Percentiles rank a stretch among this genome's conserved stretches.
These are phyloP conservation scores for Fusarium udum DNA, from an alignment of 2,329 filamentous ascomycete genomes.

Conservation along the genomic window DNA sequence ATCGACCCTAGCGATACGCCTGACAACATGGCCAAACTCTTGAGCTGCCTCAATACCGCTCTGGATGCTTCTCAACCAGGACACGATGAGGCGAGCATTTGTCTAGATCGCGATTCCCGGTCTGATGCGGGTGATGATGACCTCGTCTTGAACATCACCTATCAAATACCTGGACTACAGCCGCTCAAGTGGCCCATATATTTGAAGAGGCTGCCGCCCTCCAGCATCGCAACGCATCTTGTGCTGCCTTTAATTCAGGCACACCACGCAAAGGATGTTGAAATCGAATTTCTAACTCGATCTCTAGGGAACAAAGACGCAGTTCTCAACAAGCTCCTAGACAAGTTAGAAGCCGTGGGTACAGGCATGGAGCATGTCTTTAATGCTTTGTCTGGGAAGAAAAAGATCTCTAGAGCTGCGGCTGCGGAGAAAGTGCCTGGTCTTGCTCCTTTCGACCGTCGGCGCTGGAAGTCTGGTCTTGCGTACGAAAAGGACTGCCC, in stretches of 20 bases:
- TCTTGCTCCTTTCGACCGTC: constrained; percentile 58
- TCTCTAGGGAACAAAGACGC: constrained; percentile 61
- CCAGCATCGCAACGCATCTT: constrained; percentile 57
- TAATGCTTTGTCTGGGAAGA: constrained; percentile 59
- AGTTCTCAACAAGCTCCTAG: constrained; percentile 60
- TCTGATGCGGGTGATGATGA: constrained; percentile 52
- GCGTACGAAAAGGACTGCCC: constrained; percentile 38
- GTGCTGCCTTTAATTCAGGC: constrained; percentile 62
- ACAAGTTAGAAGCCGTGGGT: constrained; percentile 64
- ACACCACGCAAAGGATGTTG: constrained; percentile 51
- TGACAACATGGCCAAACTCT: constrained; percentile 73
- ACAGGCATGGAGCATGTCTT: constrained; percentile 64
- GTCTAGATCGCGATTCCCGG: constrained; percentile 49
- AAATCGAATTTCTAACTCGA: constrained; percentile 55
- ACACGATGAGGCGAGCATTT: constrained; percentile 57
- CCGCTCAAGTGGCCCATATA: constrained; percentile 73
- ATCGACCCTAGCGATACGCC: constrained; percentile 78
- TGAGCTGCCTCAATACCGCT: constrained; percentile 68
- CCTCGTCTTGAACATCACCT: constrained; percentile 64
- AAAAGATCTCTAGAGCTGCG: constrained; percentile 54
- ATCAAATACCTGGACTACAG: constrained; percentile 70
- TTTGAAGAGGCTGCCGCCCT: constrained; percentile 58
- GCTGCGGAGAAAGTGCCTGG: constrained; percentile 62
- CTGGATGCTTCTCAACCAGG: constrained; percentile 58
- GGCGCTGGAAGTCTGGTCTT: constrained; percentile 50